These are phyloP conservation scores for Neonectria sp. DNA, from an alignment of 2,329 filamentous ascomycete genomes.

Conservation along the genomic window DNA sequence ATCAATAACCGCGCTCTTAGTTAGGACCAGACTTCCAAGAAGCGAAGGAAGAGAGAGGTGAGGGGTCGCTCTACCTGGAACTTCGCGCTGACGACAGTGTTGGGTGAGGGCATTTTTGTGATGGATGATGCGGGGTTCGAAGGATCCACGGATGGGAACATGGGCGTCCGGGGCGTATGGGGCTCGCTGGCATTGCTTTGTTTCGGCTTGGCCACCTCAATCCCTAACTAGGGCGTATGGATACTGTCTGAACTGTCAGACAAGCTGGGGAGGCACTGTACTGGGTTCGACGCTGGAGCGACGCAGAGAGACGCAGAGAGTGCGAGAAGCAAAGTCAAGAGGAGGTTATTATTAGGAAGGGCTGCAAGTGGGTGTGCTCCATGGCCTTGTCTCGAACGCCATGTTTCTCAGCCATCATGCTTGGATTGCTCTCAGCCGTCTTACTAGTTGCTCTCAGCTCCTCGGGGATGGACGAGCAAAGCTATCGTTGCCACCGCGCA, in stretches of 20 bases:
- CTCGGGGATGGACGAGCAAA: background rate
- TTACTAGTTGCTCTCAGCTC: background rate
- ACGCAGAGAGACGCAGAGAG: background rate
- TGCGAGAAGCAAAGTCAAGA: background rate
- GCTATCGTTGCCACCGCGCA: slow-evolving; percentile 2
- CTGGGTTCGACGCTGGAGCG: background rate
- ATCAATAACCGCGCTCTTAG: slow-evolving; percentile 1
- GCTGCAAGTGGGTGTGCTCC: slow-evolving; percentile 1
- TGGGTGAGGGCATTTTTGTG: background rate
- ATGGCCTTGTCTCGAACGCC: slow-evolving; percentile 13
- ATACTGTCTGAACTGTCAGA: background rate
- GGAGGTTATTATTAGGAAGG: background rate
- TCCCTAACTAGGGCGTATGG: background rate
- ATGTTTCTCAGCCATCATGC: slow-evolving; percentile 14
- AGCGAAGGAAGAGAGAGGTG: background rate
- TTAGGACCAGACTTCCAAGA: background rate
- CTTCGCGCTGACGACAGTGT: background rate
- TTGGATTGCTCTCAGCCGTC: background rate
- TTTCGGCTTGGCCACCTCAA: background rate
- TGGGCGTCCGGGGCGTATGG: background rate
- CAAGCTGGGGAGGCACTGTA: background rate
- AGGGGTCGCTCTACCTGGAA: background rate
- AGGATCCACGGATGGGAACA: background rate
- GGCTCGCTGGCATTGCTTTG: background rate
- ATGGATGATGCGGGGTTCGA: background rate